Evolutionary conservation across 805 yeast species (phyloP), one percentile per base, ranked within the genome.

Genomic region (Starmera caribaea): DNA sequence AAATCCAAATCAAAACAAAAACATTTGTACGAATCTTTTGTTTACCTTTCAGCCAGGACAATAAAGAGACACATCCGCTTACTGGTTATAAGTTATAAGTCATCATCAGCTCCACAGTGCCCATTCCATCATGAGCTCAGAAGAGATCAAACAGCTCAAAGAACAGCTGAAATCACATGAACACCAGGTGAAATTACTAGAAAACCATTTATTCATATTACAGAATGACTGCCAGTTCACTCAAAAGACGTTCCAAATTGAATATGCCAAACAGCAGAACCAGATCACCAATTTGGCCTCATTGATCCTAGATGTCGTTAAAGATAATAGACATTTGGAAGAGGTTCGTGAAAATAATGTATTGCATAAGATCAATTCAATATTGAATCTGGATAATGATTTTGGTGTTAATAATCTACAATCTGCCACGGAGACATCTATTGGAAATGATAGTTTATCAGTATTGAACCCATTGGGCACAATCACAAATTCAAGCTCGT

Each of bases 141-240:
- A 54, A 13, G 58, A 54, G 37, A 8, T 51, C 14, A 45, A 44
- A 33, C 47, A 36, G n/a, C 16, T 54, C 15, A 48, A 48, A 21
- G 57, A 53, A 24, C 55, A 50, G 39, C 36, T 53, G 9, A 54
- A 51, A 38, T 41, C 24, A 37, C 40, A 53, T 6, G 57, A 54
- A 37, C 38, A 43, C 21, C 50, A 54, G 21, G 8, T 53, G 8
- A 54, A 54, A 39, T 41, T 41, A 32, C 44, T 44, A 15, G 56
- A 53, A 36, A 47, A 43, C 36, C 55, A 54, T 35, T 11, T 51
- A 17, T 51, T 43, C 30, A 43, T 53, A 17, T 37, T 48, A 8
- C 56, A 54, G 30, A 46, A 49, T 16, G 53, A 51, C 9, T 33
- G 47, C 16, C 52, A 54, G 38, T 54, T 39, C 37, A 41, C 38